Conservation (phyloP, 805 yeast genomes). For the Metschnikowia reukaufii region DNA sequence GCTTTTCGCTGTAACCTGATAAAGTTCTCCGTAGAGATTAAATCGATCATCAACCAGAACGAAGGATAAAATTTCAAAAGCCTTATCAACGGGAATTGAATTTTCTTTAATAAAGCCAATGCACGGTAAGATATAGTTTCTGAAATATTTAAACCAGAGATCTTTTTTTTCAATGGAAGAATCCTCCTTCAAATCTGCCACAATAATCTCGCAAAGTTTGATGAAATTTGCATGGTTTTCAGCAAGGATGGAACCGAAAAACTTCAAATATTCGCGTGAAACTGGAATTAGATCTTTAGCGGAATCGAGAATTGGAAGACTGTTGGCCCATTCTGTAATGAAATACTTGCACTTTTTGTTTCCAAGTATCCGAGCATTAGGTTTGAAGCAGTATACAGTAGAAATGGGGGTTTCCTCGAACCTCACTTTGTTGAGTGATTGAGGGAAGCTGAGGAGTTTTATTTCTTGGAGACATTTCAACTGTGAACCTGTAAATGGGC, state of each 20-base stretch:
- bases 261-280: constrained; percentile 51
- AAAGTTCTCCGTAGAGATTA: constrained; percentile 78
- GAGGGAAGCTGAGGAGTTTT: constrained; percentile 24
- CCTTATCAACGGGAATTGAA: constrained; percentile 59
- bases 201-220: constrained; percentile 62
- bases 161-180: constrained; percentile 15
- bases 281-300: constrained; percentile 46
- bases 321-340: constrained; percentile 48
- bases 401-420: constrained; percentile 25
- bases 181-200: constrained; percentile 30
- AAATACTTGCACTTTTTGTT: constrained; percentile 39
- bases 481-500: constrained; percentile 23
- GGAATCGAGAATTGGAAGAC: constrained; percentile 37
- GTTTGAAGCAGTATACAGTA: constrained; percentile 31
- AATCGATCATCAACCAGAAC: constrained; percentile 66
- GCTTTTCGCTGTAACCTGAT: constrained; percentile 55
- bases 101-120: constrained; percentile 53
- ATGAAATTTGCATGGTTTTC: constrained; percentile 48
- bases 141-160: constrained; percentile 57
- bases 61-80: constrained; percentile 51
- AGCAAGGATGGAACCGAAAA: constrained; percentile 57
- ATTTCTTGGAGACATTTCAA: constrained; percentile 23
- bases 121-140: constrained; percentile 68
- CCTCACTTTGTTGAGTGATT: constrained; percentile 28
- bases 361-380: constrained; percentile 25